Conservation (phyloP, 2,329 filamentous ascomycete genomes). For the Didymella glomerata region DNA sequence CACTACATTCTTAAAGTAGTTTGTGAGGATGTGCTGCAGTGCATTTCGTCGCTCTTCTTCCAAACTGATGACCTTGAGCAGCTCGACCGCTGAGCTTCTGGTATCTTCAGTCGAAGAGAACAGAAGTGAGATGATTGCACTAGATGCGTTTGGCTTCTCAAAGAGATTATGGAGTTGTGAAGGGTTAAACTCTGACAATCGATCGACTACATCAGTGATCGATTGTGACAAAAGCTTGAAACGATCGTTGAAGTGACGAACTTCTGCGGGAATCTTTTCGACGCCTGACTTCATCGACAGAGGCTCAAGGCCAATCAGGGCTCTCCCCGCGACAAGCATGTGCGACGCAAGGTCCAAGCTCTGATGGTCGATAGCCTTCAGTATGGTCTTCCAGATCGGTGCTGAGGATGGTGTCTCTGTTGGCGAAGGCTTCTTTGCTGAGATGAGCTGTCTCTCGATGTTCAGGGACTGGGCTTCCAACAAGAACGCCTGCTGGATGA, state of each 20-base stretch:
- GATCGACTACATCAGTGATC: conserved; percentile 78
- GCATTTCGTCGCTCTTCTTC: conserved; percentile 70
- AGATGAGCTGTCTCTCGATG: conserved; percentile 73
- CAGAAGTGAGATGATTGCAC: conserved; percentile 78
- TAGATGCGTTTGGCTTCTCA: conserved; percentile 71
- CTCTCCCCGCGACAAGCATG: conserved; percentile 74
- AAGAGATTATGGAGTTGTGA: conserved; percentile 75
- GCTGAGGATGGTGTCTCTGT: conserved; percentile 74
- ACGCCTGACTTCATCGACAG: conserved; percentile 59
- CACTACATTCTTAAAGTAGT: conserved; percentile 65
- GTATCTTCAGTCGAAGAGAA: conserved; percentile 82
- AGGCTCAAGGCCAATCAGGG: conserved; percentile 77
- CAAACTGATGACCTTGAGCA: conserved; percentile 83
- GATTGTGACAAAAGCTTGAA: conserved; percentile 69
- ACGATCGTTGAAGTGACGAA: conserved; percentile 78
- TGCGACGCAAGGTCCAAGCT: conserved; percentile 77
- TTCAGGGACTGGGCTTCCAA: conserved; percentile 76
- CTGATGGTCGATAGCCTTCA: conserved; percentile 71
- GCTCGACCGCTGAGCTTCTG: conserved; percentile 79
- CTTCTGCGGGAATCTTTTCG: conserved; percentile 60
- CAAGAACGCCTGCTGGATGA: conserved; percentile 72
- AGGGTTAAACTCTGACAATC: conserved; percentile 77
- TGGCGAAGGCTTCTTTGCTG: conserved; percentile 67
- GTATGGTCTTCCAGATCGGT: conserved; percentile 79
- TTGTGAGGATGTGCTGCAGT: conserved; percentile 66